A percentile compares a stretch with the other conserved stretches of the same genome.
Evolutionary conservation across 2,329 filamentous ascomycete genomes (phyloP).

Genomic region (Falciphora oryzae): DNA sequence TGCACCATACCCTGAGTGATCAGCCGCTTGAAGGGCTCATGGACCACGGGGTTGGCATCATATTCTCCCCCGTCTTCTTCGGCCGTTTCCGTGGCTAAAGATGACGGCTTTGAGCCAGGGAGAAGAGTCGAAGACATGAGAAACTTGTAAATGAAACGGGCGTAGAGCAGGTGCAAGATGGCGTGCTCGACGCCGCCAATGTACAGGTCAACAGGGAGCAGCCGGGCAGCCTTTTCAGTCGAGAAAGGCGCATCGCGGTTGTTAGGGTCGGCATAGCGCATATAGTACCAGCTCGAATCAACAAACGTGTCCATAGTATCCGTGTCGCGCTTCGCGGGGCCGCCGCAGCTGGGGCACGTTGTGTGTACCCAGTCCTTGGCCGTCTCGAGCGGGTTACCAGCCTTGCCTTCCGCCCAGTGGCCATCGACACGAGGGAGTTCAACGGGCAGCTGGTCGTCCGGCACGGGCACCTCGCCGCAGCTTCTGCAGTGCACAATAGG

Average conservation of each 20-base stretch:
- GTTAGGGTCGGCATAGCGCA: constrained; percentile 68
- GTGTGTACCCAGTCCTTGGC: constrained; percentile 70
- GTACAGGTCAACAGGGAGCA: constrained; percentile 79
- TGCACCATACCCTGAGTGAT: constrained; percentile 93
- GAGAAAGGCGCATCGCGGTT: constrained; percentile 59
- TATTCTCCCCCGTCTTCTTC: no score
- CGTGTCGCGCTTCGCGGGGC: constrained; percentile 71
- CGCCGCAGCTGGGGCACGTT: constrained; percentile 66
- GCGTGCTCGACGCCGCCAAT: constrained; percentile 87
- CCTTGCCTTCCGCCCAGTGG: constrained; percentile 62
- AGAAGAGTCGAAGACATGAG: constrained; percentile 52
- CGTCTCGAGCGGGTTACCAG: constrained; percentile 71
- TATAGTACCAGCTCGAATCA: constrained; percentile 91
- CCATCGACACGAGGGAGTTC: constrained; percentile 62
- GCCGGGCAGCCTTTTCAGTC: constrained; percentile 45
- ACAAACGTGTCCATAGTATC: constrained; percentile 98
- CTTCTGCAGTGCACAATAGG: constrained; percentile 75
- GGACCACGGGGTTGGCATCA: constrained; percentile 25
- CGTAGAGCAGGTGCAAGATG: constrained; percentile 82
- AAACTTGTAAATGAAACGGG: constrained; percentile 87
- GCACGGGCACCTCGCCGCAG: constrained; percentile 77
- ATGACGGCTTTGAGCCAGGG: background rate
- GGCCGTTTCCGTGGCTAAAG: no score
- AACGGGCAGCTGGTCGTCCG: constrained; percentile 70
- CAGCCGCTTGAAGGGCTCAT: constrained; percentile 76